Conservation (phyloP, 2,329 filamentous ascomycete genomes). For the Exophiala bonariae region DNA sequence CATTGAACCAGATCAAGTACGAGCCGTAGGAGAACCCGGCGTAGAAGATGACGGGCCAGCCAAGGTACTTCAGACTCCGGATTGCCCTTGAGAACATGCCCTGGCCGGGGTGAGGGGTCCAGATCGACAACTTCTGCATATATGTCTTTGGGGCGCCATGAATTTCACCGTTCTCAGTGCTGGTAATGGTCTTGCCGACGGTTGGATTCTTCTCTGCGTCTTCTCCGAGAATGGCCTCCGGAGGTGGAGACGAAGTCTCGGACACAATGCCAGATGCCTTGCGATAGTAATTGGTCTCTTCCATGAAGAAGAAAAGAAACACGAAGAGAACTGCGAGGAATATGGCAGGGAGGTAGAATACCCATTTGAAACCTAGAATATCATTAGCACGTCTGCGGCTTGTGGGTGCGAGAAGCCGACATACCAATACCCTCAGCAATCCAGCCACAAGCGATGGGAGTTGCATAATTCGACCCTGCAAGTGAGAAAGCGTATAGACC, state of each 20-base stretch:
- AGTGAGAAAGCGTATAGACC: constrained; percentile 23
- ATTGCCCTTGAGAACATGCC: constrained; percentile 10
- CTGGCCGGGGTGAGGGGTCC: constrained; percentile 16
- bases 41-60: constrained; percentile 41
- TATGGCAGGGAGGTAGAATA: constrained; percentile 21
- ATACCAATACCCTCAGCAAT: too few species aligned
- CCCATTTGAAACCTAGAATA: constrained; percentile 25
- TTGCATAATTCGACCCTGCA: constrained; percentile 26
- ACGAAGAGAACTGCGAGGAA: constrained; percentile 17
- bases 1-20: constrained; percentile 42
- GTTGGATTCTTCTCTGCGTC: constrained; percentile 1
- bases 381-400: too few species aligned
- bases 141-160: constrained; percentile 11
- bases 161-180: not conserved
- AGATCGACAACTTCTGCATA: constrained; percentile 18
- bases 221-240: not conserved
- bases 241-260: not conserved
- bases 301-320: constrained; percentile 25
- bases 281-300: constrained; percentile 23
- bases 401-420: too few species aligned
- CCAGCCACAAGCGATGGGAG: constrained; percentile 37
- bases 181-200: constrained; percentile 2
- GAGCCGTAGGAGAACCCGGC: constrained; percentile 41
- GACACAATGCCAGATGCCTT: constrained; percentile 8
- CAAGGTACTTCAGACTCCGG: constrained; percentile 24